Conservation (phyloP, 176 grass and related monocot genomes). For the Saccharum officinarum region DNA sequence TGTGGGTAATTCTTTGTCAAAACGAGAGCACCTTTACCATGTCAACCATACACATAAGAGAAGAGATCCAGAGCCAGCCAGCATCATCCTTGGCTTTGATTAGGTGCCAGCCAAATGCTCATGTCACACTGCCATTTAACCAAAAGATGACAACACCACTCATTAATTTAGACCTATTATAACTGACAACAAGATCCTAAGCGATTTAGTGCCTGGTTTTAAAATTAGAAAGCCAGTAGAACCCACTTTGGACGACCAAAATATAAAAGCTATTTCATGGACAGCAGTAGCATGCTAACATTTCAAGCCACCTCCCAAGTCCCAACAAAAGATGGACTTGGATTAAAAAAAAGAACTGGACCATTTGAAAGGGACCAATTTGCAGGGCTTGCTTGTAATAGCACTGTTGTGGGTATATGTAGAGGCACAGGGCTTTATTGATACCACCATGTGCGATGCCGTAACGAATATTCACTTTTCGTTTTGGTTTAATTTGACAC, state of each 20-base stretch:
- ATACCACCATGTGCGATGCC: slow-evolving; percentile 11
- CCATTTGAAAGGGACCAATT: slow-evolving; percentile 17
- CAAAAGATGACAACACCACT: slow-evolving; percentile 20
- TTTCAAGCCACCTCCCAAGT: not conserved
- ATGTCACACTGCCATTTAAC: slow-evolving; percentile 1
- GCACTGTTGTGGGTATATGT: not conserved
- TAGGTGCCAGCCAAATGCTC: not conserved
- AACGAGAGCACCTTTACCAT: not conserved
- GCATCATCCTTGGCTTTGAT: not conserved
- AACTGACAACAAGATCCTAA: not conserved
- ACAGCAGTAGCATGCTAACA: not conserved
- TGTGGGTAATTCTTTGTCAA: not conserved
- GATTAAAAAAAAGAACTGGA: not conserved
- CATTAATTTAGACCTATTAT: slow-evolving; percentile 7
- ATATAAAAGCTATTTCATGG: not conserved
- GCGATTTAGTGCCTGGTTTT: not conserved
- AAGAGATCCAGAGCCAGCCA: not conserved
- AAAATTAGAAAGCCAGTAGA: not conserved
- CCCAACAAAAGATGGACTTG: not conserved
- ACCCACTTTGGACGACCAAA: not conserved
- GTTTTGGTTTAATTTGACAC: not conserved
- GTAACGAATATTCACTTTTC: slow-evolving; percentile 17
- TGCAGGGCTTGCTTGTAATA: not conserved
- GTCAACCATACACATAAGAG: not conserved
- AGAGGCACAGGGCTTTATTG: too few species aligned